These are phyloP conservation scores for Calocybe indica DNA, from an alignment of 768 basidiomycete species.

Conservation along the genomic window DNA sequence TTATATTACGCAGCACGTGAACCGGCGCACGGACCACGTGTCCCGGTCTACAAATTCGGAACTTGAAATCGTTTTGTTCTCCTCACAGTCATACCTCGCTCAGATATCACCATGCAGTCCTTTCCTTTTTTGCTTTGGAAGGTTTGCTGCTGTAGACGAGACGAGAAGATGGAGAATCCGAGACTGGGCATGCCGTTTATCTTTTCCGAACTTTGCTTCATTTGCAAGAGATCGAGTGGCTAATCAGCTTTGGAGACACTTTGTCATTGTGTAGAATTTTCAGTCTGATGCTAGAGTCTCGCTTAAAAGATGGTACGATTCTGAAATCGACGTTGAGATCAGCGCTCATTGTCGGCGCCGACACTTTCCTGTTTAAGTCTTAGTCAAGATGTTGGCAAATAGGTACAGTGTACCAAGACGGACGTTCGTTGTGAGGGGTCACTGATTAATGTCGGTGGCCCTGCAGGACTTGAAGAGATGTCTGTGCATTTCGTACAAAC, in stretches of 20 bases:
- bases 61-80: not conserved
- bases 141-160: not conserved
- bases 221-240: not conserved
- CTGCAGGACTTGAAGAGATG: no score
- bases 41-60: not conserved
- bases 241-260: not conserved
- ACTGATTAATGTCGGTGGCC: no score
- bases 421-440: not conserved
- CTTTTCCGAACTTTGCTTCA: not conserved
- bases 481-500: no score
- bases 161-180: not conserved
- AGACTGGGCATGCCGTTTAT: conserved; percentile 2
- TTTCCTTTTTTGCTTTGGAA: not conserved
- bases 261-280: not conserved
- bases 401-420: not conserved
- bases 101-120: not conserved
- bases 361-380: not conserved
- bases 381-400: not conserved
- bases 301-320: no score
- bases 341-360: not conserved
- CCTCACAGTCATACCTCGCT: conserved; percentile 1
- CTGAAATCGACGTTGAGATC: not conserved
- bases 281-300: not conserved
- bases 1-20: not conserved
- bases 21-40: not conserved